Evolutionary conservation across 176 grass and related monocot species (phyloP).

Genomic region (Melocanna baccifera): DNA sequence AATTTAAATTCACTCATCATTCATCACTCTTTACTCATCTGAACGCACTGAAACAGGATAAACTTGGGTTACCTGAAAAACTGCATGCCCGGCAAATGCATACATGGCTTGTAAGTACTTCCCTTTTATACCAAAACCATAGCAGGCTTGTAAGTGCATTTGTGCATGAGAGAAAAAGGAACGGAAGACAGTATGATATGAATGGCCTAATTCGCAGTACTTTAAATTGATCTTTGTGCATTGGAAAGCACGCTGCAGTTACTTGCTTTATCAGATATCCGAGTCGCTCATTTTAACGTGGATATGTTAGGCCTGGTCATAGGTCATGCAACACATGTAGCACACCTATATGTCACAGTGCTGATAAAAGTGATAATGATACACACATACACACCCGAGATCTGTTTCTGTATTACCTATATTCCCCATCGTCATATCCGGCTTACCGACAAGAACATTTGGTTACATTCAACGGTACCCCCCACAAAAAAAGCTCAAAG

Average conservation of each 20-base stretch:
- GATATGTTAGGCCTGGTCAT: background rate
- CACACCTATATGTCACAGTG: slow-evolving; percentile 1
- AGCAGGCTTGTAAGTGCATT: background rate
- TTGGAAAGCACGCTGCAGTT: slow-evolving; percentile 15
- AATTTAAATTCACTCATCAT: background rate
- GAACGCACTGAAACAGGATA: slow-evolving; percentile 22
- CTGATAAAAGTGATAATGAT: slow-evolving; percentile 24
- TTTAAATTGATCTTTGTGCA: slow-evolving; percentile 17
- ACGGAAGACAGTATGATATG: background rate
- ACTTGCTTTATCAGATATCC: slow-evolving; percentile 25
- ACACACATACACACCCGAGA: background rate
- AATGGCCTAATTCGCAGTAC: slow-evolving; percentile 26
- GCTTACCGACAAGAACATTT: slow-evolving; percentile 42
- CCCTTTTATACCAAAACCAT: slow-evolving; percentile 24
- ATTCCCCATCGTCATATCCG: slow-evolving; percentile 31
- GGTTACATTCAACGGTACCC: slow-evolving; percentile 41
- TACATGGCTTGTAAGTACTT: background rate
- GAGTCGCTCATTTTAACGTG: background rate
- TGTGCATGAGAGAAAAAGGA: background rate
- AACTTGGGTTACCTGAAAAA: slow-evolving; percentile 19
- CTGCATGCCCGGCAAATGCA: slow-evolving; percentile 1
- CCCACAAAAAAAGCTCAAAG: background rate
- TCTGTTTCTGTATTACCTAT: background rate
- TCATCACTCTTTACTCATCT: background rate
- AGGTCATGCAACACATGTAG: background rate